Percentiles rank a stretch among this genome's conserved stretches.
Conservation (phyloP, 148 eudicot genomes). For the Talinum fruticosum region DNA sequence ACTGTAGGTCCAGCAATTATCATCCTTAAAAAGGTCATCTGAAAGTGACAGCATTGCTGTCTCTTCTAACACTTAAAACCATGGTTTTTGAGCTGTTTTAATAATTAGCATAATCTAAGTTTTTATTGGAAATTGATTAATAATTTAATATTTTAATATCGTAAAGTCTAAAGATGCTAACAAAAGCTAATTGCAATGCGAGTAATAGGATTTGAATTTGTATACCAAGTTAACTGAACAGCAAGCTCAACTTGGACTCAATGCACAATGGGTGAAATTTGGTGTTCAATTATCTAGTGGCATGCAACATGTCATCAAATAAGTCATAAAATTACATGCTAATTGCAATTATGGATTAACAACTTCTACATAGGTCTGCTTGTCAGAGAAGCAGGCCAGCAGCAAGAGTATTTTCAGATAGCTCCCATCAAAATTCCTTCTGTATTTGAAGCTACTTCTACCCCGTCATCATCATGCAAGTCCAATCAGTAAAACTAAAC, state of each 20-base stretch:
- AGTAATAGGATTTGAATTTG: not conserved
- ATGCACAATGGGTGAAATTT: not conserved
- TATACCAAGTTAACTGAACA: not conserved
- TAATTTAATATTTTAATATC: no score
- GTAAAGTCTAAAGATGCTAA: no score
- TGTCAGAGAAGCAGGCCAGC: not conserved
- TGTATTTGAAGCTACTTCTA: not conserved
- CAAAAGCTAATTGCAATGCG: not conserved
- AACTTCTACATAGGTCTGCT: not conserved
- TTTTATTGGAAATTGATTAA: not conserved
- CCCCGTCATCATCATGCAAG: not conserved
- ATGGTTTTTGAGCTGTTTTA: not conserved
- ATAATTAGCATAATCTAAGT: not conserved
- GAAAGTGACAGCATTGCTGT: not conserved
- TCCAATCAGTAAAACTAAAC: not conserved
- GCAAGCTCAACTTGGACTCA: not conserved
- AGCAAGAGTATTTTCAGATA: not conserved
- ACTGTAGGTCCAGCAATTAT: not conserved
- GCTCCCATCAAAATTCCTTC: not conserved
- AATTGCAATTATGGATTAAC: not conserved
- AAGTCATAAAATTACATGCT: not conserved
- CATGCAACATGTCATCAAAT: not conserved
- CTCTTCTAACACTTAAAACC: not conserved
- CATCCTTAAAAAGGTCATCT: not conserved
- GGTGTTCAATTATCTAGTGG: not conserved